Conservation (phyloP, 129 eudicot species). For the Kitagawia praeruptora region DNA sequence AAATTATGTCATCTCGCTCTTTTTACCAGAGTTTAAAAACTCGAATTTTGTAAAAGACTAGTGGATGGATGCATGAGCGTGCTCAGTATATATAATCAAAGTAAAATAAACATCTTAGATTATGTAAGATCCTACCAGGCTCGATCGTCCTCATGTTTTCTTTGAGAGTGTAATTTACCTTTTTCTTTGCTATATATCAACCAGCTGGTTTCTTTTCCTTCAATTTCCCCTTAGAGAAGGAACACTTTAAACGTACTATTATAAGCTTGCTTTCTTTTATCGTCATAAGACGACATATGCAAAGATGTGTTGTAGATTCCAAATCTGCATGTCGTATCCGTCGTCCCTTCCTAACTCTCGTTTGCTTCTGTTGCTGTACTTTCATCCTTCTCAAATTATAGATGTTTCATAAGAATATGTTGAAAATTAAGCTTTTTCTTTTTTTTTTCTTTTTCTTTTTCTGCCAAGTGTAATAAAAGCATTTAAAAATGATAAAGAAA, state of each 20-base stretch:
- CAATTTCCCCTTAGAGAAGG: background rate
- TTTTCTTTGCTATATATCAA: background rate
- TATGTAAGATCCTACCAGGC: too few relatives aligned
- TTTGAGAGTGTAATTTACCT: too few relatives aligned
- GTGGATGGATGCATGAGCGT: too few relatives aligned
- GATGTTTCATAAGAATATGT: background rate
- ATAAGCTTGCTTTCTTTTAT: background rate
- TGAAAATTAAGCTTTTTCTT: background rate
- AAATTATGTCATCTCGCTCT: too few relatives aligned
- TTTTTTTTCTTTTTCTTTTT: too few relatives aligned
- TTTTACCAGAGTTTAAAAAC: too few relatives aligned
- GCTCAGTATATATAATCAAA: too few relatives aligned
- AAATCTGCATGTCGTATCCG: conserved; percentile 2
- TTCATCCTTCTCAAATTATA: background rate
- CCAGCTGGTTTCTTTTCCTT: background rate
- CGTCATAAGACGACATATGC: background rate
- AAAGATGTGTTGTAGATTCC: background rate
- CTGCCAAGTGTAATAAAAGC: too few relatives aligned
- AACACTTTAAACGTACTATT: background rate
- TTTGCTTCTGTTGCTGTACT: background rate
- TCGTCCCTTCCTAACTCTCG: background rate
- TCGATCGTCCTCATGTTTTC: too few relatives aligned
- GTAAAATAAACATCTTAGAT: too few relatives aligned
- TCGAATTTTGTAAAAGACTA: too few relatives aligned
- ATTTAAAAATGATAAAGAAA: too few relatives aligned